These are phyloP conservation scores for Penicillium cataractarum DNA, from an alignment of 495 filamentous ascomycete genomes.

Conservation along the genomic window DNA sequence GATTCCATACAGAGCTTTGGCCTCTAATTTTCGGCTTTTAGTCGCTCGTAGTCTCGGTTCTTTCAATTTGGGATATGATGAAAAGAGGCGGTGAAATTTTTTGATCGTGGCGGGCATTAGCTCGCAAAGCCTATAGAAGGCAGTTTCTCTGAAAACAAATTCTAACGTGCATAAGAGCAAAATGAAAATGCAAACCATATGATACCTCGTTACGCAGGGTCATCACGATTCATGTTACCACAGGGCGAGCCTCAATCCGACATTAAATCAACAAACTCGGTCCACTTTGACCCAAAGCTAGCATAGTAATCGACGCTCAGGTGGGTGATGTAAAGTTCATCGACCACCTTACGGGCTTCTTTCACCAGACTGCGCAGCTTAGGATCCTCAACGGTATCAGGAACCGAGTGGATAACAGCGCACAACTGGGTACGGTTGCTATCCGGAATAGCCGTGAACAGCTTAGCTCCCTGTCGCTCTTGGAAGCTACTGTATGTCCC, in stretches of 20 bases:
- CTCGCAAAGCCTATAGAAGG: neutral
- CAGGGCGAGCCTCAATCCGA: constrained; percentile 25
- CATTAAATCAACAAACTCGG: constrained; percentile 47
- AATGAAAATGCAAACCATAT: neutral
- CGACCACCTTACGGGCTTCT: constrained; percentile 39
- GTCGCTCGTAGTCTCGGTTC: neutral
- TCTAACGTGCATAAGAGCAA: neutral
- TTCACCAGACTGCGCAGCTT: constrained; percentile 40
- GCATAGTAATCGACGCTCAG: constrained; percentile 49
- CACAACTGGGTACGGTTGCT: constrained; percentile 40
- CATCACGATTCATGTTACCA: constrained; percentile 2
- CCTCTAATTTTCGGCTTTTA: neutral
- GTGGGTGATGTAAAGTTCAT: constrained; percentile 51
- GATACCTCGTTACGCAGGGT: constrained; percentile 9
- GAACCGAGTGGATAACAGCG: constrained; percentile 50
- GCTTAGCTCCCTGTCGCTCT: constrained; percentile 35
- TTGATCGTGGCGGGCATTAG: neutral
- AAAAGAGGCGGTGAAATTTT: constrained; percentile 10
- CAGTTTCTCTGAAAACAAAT: neutral
- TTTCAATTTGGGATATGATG: neutral
- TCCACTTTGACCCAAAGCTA: constrained; percentile 46
- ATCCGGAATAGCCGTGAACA: constrained; percentile 39
- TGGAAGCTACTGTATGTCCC: constrained; percentile 48
- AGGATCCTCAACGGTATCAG: constrained; percentile 34
- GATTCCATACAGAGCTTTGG: neutral